phyloP scores from a whole-genome alignment of 2,329 filamentous ascomycete species.

The Aureobasidium sp. region DNA sequence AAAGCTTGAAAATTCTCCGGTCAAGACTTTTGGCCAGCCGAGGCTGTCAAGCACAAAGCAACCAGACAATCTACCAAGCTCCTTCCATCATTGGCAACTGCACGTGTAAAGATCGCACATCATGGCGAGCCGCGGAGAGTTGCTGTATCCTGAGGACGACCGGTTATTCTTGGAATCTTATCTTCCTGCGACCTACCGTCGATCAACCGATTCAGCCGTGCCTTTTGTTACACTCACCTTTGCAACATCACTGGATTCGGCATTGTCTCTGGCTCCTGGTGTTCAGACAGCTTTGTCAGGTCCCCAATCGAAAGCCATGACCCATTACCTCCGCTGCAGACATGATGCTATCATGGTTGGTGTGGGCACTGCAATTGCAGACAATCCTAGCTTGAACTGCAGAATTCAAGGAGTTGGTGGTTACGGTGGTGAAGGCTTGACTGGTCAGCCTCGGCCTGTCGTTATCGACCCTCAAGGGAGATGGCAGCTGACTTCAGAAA shows the following conservation, averaged over 20 bases:
- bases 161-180: constrained; percentile 43
- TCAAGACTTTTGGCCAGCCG: constrained; percentile 3
- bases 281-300: constrained; percentile 79
- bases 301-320: constrained; percentile 79
- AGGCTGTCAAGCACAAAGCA: background rate
- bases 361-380: constrained; percentile 72
- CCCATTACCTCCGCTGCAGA: constrained; percentile 73
- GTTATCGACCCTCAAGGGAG: constrained; percentile 71
- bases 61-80: background rate
- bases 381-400: constrained; percentile 80
- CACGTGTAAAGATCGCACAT: background rate
- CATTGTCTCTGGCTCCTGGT: constrained; percentile 67
- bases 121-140: constrained; percentile 13
- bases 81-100: background rate
- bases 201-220: background rate
- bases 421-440: constrained; percentile 43
- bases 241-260: constrained; percentile 80
- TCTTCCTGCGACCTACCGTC: constrained; percentile 25
- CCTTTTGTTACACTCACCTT: constrained; percentile 74
- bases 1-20: background rate
- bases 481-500: constrained; percentile 53
- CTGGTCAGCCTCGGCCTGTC: constrained; percentile 67
- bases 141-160: constrained; percentile 33
- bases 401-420: constrained; percentile 55
- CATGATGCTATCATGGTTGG: constrained; percentile 84